Conservation (phyloP, 2,329 filamentous ascomycete species). For the Ascochyta viciae-villosae region DNA sequence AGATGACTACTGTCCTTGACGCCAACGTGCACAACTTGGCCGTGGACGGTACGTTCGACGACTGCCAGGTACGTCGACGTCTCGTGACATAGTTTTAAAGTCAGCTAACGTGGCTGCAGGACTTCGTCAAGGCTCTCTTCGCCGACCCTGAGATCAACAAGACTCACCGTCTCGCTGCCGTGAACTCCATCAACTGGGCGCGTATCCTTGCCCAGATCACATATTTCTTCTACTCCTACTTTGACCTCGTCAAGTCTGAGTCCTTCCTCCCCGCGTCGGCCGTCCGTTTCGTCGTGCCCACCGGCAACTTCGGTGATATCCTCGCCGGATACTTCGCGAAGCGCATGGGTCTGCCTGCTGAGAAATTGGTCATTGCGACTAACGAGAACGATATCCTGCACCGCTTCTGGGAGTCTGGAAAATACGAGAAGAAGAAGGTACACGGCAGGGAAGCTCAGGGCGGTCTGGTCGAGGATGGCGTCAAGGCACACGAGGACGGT, state of each 20-base stretch:
- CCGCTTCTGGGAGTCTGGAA: slow-evolving; percentile 89
- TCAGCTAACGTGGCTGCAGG: slow-evolving; percentile 56
- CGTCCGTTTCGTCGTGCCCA: slow-evolving; percentile 87
- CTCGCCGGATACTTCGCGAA: slow-evolving; percentile 92
- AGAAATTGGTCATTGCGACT: slow-evolving; percentile 90
- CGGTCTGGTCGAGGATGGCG: slow-evolving; percentile 63
- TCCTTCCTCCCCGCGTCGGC: slow-evolving; percentile 67
- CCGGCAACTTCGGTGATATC: slow-evolving; percentile 96
- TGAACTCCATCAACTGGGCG: slow-evolving; percentile 97
- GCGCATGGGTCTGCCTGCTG: slow-evolving; percentile 84
- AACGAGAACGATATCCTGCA: slow-evolving; percentile 98
- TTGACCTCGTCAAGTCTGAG: slow-evolving; percentile 70
- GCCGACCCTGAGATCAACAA: slow-evolving; percentile 83
- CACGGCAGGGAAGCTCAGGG: slow-evolving; percentile 64
- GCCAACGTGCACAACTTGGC: slow-evolving; percentile 91
- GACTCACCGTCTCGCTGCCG: slow-evolving; percentile 83
- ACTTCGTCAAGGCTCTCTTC: slow-evolving; percentile 94
- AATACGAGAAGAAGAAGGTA: slow-evolving; percentile 83
- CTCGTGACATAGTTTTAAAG: neutral
- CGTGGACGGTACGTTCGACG: slow-evolving; percentile 90
- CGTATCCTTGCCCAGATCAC: slow-evolving; percentile 95
- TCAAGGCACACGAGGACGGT: slow-evolving; percentile 69
- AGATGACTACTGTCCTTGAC: slow-evolving; percentile 95
- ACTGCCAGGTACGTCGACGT: slow-evolving; percentile 73
- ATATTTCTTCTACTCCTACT: slow-evolving; percentile 97